Conservation (phyloP, 2,329 filamentous ascomycete species). For the Beauveria caledonica region DNA sequence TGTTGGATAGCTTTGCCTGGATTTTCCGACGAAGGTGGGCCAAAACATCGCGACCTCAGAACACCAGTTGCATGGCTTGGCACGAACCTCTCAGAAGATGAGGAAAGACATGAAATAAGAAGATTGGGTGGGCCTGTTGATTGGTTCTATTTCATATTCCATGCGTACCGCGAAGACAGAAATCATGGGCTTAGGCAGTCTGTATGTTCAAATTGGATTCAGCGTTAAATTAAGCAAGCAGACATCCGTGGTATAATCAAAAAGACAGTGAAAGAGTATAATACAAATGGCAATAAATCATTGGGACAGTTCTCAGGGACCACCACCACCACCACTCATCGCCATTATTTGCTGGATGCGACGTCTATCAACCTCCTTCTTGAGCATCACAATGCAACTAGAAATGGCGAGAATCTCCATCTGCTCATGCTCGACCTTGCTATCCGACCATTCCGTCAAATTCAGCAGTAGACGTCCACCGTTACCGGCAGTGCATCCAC, state of each 20-base stretch:
- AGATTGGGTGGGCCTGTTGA: too few relatives aligned
- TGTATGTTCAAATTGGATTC: not conserved
- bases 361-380: conserved; percentile 55
- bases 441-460: conserved; percentile 26
- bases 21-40: not conserved
- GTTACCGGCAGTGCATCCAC: conserved; percentile 35
- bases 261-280: not conserved
- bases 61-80: not conserved
- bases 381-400: conserved; percentile 53
- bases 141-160: too few relatives aligned
- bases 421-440: conserved; percentile 27
- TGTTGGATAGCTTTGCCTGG: not conserved
- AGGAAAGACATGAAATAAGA: not conserved
- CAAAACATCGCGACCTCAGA: not conserved
- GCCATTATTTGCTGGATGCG: conserved; percentile 41
- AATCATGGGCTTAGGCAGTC: not conserved
- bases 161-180: too few relatives aligned
- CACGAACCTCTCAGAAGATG: not conserved
- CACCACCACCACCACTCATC: conserved; percentile 25
- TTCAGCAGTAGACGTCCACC: conserved; percentile 41
- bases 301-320: not conserved
- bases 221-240: not conserved
- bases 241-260: not conserved
- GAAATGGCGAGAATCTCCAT: conserved; percentile 45
- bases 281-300: not conserved